These are phyloP conservation scores for Coemansia sp. DNA, from an alignment of 192 early-diverging fungal species.

Conservation along the genomic window DNA sequence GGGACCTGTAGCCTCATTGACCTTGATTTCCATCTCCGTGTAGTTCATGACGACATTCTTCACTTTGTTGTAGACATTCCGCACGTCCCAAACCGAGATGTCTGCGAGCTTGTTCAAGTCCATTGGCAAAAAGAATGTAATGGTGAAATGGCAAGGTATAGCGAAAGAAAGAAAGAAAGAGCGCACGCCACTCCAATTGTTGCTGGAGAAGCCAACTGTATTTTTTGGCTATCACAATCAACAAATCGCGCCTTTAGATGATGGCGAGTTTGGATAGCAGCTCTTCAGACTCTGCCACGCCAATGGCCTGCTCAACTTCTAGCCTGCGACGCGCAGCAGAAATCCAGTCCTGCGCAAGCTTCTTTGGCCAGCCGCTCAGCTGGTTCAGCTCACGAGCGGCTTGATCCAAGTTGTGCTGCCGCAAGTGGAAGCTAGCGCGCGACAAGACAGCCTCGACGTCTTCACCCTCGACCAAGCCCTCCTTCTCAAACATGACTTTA, in stretches of 20 bases:
- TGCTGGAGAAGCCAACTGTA: background rate
- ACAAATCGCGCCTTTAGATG: slow-evolving; percentile 2
- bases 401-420: slow-evolving; percentile 74
- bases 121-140: slow-evolving; percentile 9
- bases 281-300: slow-evolving; percentile 59
- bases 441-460: slow-evolving; percentile 85
- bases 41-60: slow-evolving; percentile 91
- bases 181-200: too few relatives aligned
- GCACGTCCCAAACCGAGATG: slow-evolving; percentile 59
- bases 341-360: slow-evolving; percentile 86
- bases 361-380: slow-evolving; percentile 85
- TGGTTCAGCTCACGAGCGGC: slow-evolving; percentile 92
- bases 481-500: slow-evolving; percentile 77
- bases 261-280: slow-evolving; percentile 43
- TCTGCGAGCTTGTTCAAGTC: slow-evolving; percentile 50
- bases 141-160: background rate
- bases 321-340: slow-evolving; percentile 73
- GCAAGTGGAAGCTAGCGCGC: slow-evolving; percentile 70
- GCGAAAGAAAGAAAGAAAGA: background rate
- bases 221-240: background rate
- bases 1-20: slow-evolving; percentile 87
- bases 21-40: slow-evolving; percentile 90
- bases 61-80: slow-evolving; percentile 61
- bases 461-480: slow-evolving; percentile 78
- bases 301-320: slow-evolving; percentile 84